Conservation (phyloP, 108 stramenopile genomes). For the Epipyxis sp. region DNA sequence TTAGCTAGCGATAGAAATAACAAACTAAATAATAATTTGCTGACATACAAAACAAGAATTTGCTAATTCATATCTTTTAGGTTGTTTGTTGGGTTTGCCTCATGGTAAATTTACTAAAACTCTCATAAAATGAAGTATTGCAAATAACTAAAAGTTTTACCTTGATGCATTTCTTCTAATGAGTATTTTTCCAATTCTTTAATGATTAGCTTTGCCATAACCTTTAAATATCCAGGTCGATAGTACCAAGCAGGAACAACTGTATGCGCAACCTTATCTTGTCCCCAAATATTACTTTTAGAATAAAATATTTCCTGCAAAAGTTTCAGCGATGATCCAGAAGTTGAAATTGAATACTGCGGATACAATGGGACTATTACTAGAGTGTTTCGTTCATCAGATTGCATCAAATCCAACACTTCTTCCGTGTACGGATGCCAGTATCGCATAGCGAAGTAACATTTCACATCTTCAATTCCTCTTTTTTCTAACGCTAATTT, state of each 20-base stretch:
- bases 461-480: slow-evolving; percentile 55
- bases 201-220: slow-evolving; percentile 74
- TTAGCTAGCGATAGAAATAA: no score
- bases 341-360: slow-evolving; percentile 91
- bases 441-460: slow-evolving; percentile 97
- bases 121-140: no score
- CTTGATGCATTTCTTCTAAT: slow-evolving; percentile 63
- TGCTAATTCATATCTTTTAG: no score
- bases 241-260: slow-evolving; percentile 90
- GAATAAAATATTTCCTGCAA: not conserved
- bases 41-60: no score
- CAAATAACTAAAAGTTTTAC: no score
- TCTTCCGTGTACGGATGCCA: slow-evolving; percentile 96
- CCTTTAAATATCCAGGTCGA: slow-evolving; percentile 82
- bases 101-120: no score
- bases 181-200: slow-evolving; percentile 76
- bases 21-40: no score
- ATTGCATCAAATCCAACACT: slow-evolving; percentile 72
- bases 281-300: slow-evolving; percentile 44
- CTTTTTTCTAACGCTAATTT: slow-evolving; percentile 47
- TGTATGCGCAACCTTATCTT: slow-evolving; percentile 79
- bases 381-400: slow-evolving; percentile 70
- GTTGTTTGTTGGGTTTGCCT: no score
- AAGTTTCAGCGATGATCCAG: slow-evolving; percentile 69
- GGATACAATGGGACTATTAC: slow-evolving; percentile 94